Evolutionary conservation across 441 rosid genomes (phyloP), one percentile per base, ranked within the genome.

Genomic region (Adansonia gregorii): DNA sequence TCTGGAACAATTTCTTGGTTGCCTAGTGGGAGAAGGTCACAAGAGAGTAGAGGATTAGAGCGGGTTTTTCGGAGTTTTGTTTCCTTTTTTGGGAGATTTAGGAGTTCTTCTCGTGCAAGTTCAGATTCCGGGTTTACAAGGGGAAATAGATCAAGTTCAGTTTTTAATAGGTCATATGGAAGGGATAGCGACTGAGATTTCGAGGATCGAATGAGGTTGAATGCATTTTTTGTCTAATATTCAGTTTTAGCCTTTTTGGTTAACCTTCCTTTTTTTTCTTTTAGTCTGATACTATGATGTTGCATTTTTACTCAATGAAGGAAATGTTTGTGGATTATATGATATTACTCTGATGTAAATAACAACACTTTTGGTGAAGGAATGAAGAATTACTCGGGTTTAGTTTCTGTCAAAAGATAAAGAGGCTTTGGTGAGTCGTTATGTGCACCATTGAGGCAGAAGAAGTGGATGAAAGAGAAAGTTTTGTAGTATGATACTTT

Each of bases 1-100:
- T 89, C 90, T 0, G 79, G 90, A 82, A 82, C 89, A 83, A 86
- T 86, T 75, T 83, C 88, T 0, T 85, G 90, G 94, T 80, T 79
- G 19, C 84, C 92, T 0, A 84, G 83, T 74, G 86, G 88, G 54
- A 81, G 88, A 63, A 82, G 91, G 43, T 76, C 89, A 12, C 82
- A 91, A 67, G 88, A 81, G 77, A 80, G 84, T 7, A 55, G 89
- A 22, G 91, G 92, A 27, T 45, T 89, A 51, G 78, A 88, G 2
- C 82, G 89, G 27, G 85, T 81, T 56, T 79, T 90, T 61, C 80
- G 89, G 22, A 82, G 72, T 72, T 82, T 90, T 58, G 63, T 85
- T 46, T 85, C 87, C 0, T 86, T 88, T 77, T 85, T 90, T 45
- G 85, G 92, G 8, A 86, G 94, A 71, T 85, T 84, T 24, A 77